Evolutionary conservation across 1,284 basidiomycete species (phyloP).

Genomic region (Grifola frondosa): DNA sequence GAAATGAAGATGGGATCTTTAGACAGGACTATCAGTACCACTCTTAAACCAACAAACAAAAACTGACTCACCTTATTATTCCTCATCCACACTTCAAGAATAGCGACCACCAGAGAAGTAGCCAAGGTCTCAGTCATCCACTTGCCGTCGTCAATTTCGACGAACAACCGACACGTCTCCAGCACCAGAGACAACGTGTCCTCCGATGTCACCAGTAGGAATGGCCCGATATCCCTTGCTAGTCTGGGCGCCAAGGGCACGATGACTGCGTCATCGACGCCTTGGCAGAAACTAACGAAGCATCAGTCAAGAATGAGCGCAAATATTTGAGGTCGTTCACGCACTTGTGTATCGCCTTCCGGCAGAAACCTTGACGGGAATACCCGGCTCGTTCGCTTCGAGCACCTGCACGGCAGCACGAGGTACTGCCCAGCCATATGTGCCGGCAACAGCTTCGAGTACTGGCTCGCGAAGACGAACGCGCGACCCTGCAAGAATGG

Average conservation of each 20-base stretch:
- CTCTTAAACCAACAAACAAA: not conserved
- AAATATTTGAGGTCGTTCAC: conserved; percentile 21
- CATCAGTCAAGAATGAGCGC: conserved; percentile 8
- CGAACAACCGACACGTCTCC: conserved; percentile 79
- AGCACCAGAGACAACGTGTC: conserved; percentile 91
- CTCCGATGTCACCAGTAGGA: conserved; percentile 77
- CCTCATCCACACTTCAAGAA: conserved; percentile 80
- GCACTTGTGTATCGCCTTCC: conserved; percentile 88
- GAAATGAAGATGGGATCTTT: conserved; percentile 88
- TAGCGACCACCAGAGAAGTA: conserved; percentile 58
- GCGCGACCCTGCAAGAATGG: conserved; percentile 93
- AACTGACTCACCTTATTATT: conserved; percentile 72
- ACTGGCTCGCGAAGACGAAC: conserved; percentile 94
- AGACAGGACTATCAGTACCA: conserved; percentile 1
- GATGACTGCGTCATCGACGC: conserved; percentile 57
- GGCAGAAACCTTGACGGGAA: conserved; percentile 92
- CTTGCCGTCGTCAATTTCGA: conserved; percentile 70
- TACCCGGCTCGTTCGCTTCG: conserved; percentile 66
- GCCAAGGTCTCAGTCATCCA: conserved; percentile 71
- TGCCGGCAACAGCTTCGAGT: conserved; percentile 70
- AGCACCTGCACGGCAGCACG: conserved; percentile 81
- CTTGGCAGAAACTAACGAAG: conserved; percentile 63
- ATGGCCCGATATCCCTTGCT: conserved; percentile 81
- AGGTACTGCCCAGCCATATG: conserved; percentile 82
- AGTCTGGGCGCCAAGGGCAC: conserved; percentile 72